Evolutionary conservation across 768 basidiomycete species (phyloP), one percentile per base, ranked within the genome.

Genomic region (Kwoniella botswanensis): DNA sequence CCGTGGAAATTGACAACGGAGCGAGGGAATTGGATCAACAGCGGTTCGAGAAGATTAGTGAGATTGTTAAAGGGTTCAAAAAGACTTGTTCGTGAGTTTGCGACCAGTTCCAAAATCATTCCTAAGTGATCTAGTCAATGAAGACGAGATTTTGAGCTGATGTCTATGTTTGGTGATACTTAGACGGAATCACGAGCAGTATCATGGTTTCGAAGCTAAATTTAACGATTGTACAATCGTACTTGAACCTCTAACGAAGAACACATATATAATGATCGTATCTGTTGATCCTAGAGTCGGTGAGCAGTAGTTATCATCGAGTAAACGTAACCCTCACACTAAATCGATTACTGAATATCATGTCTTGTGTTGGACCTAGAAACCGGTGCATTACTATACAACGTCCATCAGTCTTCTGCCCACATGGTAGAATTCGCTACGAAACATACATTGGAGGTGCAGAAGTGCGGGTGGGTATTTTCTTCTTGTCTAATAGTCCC

Each of bases 21-120:
- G 83, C 91, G 26, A 73, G 62, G 17, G 72, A 65, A 13, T 63
- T 84, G 62, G 79, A 83, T 74, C 72, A 79, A 42, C 80, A 86
- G 41, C 65, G 86, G 54, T 87, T 86, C 67, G 86, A 86, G 74
- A 85, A 86, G 77, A 84, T 86, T 50, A 85, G 84, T 11, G 94
- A 98, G 84, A 88, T 97, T 70, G 91, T 99, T 85, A 98, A 98
- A 85, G 90, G 91, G 3, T 98, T 98, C 86, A 94, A 96, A 79
- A 90, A 93, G 75, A 91, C 92, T 21, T 97, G 94, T 83, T 88
- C 91, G 67, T 92, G 90, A 78, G 84, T 83, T 56, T 11, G 17
- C 55, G 9, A 44, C 17, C 17, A 35, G 10, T 2, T 26, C 52
- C 53, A 41, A 52, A 26, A 26, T 26, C 26, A 26, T 26, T 26